These are phyloP conservation scores for Takashimella koratensis DNA, from an alignment of 1,284 basidiomycete species.

Conservation along the genomic window DNA sequence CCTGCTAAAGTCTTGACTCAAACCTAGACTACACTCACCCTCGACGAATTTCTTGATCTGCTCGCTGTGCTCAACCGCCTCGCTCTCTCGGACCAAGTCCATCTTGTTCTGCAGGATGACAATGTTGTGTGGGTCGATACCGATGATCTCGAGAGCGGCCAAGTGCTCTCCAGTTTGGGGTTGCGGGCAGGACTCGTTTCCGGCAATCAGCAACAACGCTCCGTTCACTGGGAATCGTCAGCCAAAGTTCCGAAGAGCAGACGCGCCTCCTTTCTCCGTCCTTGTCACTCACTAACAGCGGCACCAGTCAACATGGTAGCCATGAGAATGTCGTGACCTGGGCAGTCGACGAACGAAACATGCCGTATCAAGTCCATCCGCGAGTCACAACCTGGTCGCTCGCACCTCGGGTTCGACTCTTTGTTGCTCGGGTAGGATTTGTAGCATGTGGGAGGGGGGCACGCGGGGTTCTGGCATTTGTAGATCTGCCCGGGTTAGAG, in stretches of 20 bases:
- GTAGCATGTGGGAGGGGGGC: constrained; percentile 91
- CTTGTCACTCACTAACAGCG: constrained; percentile 64
- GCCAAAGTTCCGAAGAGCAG: not conserved
- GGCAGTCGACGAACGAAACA: constrained; percentile 90
- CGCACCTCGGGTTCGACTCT: constrained; percentile 89
- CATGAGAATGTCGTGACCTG: constrained; percentile 92
- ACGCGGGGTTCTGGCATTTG: constrained; percentile 91
- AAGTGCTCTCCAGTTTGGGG: constrained; percentile 98
- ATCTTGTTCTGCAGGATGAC: constrained; percentile 99
- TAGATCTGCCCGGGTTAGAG: constrained; percentile 66
- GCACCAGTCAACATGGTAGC: constrained; percentile 99
- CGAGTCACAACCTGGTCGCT: constrained; percentile 83
- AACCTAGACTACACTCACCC: constrained; percentile 56
- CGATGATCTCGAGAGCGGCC: constrained; percentile 98
- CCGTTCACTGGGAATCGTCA: constrained; percentile 69
- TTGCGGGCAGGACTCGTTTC: constrained; percentile 97
- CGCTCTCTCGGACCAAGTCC: constrained; percentile 86
- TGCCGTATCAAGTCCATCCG: constrained; percentile 87
- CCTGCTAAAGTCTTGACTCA: no score
- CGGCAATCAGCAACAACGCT: constrained; percentile 88
- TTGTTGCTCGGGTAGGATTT: constrained; percentile 90
- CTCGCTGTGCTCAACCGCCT: constrained; percentile 88
- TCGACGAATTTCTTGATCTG: constrained; percentile 90
- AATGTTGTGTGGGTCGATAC: constrained; percentile 83
- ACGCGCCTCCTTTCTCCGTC: constrained; percentile 13